phyloP scores from a whole-genome alignment of 176 grass and related monocot genomes.

The Puya raimondii region DNA sequence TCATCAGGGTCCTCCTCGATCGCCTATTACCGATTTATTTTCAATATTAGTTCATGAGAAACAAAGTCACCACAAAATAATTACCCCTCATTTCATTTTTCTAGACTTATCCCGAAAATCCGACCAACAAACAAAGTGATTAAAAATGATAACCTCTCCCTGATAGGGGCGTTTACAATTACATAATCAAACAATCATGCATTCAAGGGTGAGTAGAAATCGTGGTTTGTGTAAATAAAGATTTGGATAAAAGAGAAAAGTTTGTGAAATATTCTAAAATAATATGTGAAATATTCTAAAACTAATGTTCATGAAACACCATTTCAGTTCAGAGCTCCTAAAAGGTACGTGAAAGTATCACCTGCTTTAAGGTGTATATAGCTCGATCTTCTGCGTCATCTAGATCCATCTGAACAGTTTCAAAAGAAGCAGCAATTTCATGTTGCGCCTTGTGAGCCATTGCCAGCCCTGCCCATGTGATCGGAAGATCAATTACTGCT shows the following conservation, averaged over 20 bases:
- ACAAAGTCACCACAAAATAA: slow-evolving; percentile 2
- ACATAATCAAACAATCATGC: neutral
- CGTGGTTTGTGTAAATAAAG: neutral
- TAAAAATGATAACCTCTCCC: neutral
- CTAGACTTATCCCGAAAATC: too few species aligned
- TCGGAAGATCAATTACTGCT: slow-evolving; percentile 72
- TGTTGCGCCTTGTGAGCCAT: slow-evolving; percentile 86
- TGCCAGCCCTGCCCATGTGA: slow-evolving; percentile 87
- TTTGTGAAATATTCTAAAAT: neutral
- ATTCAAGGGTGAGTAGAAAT: neutral
- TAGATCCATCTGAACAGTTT: slow-evolving; percentile 38
- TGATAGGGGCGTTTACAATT: neutral
- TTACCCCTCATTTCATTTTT: neutral
- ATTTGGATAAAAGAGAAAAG: neutral
- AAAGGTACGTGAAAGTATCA: slow-evolving; percentile 19
- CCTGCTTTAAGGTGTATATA: slow-evolving; percentile 79
- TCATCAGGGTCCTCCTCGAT: slow-evolving; percentile 94
- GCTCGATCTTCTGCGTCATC: slow-evolving; percentile 70
- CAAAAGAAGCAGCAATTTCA: slow-evolving; percentile 71
- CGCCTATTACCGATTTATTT: slow-evolving; percentile 42
- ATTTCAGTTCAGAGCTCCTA: neutral
- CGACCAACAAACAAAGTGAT: too few species aligned
- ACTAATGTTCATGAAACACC: neutral
- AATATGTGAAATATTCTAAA: neutral
- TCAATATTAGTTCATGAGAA: slow-evolving; percentile 14